Conservation (phyloP, 768 basidiomycete genomes). For the Naganishia antarctica region DNA sequence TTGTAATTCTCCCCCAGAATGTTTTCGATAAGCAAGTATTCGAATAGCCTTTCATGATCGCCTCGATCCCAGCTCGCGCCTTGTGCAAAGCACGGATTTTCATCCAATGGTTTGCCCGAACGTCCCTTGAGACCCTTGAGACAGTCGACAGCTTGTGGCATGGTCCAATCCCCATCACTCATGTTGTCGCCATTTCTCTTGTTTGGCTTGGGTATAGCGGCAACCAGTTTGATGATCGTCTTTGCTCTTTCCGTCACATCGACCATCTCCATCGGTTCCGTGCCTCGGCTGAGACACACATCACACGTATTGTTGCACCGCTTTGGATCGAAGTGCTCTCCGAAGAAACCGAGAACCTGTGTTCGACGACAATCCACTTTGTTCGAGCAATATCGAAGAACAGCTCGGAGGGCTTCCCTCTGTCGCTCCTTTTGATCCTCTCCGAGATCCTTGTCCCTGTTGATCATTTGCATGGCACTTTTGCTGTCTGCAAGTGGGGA, state of each 20-base stretch:
- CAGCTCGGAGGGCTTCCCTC: slow-evolving; percentile 60
- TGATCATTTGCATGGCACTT: slow-evolving; percentile 60
- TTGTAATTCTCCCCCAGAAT: slow-evolving; percentile 56
- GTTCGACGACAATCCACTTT: slow-evolving; percentile 77
- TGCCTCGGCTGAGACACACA: slow-evolving; percentile 62
- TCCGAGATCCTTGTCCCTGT: slow-evolving; percentile 49
- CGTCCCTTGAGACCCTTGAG: slow-evolving; percentile 62
- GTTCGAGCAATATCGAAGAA: slow-evolving; percentile 76
- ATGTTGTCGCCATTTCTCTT: not conserved
- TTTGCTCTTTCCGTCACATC: slow-evolving; percentile 64
- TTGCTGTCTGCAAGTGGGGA: slow-evolving; percentile 54
- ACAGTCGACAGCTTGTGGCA: slow-evolving; percentile 59
- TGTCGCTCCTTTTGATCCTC: slow-evolving; percentile 65
- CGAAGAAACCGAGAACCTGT: slow-evolving; percentile 83
- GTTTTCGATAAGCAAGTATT: slow-evolving; percentile 56
- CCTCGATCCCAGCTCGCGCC: slow-evolving; percentile 55
- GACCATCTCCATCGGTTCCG: slow-evolving; percentile 51
- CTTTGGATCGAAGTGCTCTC: slow-evolving; percentile 66
- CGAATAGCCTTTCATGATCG: slow-evolving; percentile 64
- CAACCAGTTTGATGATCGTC: slow-evolving; percentile 60
- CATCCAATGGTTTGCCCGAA: slow-evolving; percentile 51
- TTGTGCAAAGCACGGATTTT: slow-evolving; percentile 56
- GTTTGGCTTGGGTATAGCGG: slow-evolving; percentile 50
- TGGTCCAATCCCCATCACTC: slow-evolving; percentile 57
- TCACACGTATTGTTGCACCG: slow-evolving; percentile 72